These are phyloP conservation scores for Cadophora gregata DNA, from an alignment of 2,329 filamentous ascomycete species.

Conservation along the genomic window DNA sequence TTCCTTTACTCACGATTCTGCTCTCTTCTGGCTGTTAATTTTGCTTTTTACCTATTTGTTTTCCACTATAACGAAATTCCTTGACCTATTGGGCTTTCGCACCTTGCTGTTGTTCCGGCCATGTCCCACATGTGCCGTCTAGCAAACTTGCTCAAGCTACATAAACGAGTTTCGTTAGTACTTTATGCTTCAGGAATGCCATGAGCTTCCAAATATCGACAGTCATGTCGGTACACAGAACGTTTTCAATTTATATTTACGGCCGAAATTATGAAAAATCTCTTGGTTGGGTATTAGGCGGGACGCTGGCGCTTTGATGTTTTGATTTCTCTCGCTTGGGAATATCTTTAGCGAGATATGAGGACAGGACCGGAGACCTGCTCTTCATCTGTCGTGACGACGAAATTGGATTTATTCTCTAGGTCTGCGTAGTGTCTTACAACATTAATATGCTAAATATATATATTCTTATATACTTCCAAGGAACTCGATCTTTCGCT, in stretches of 20 bases:
- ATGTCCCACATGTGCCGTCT: too few species aligned
- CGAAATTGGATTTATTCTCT: background rate
- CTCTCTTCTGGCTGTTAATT: background rate
- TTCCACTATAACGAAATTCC: background rate
- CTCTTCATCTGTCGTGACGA: background rate
- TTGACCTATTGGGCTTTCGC: background rate
- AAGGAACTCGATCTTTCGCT: too few species aligned
- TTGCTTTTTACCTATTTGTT: background rate
- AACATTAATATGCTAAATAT: background rate
- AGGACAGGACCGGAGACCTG: background rate
- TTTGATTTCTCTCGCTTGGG: background rate
- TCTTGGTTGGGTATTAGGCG: background rate
- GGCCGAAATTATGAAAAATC: background rate
- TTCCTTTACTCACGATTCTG: background rate
- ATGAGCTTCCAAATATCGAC: background rate
- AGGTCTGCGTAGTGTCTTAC: background rate
- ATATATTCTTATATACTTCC: too few species aligned
- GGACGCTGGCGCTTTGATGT: background rate
- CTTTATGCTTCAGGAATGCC: background rate
- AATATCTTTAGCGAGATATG: background rate
- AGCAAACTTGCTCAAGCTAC: too few species aligned
- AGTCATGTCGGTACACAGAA: background rate
- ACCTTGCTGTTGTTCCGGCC: background rate
- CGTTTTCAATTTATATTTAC: background rate
- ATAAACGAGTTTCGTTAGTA: background rate